Evolutionary conservation across 805 yeast species (phyloP).

Genomic region (Candida hungchunana): DNA sequence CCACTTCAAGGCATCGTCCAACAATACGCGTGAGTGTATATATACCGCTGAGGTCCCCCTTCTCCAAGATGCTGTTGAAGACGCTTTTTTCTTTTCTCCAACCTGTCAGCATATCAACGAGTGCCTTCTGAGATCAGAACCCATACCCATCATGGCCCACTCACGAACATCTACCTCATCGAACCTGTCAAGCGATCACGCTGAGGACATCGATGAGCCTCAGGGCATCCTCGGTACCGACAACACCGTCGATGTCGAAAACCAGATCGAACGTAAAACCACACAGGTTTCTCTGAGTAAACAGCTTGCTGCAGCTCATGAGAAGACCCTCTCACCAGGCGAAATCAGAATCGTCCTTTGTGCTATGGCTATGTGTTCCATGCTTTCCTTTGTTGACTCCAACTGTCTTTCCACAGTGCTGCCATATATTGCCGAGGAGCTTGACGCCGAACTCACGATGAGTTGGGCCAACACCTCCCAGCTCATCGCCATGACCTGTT

Average conservation of each 20-base stretch:
- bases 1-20: no score
- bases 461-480: conserved; percentile 60
- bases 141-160: no score
- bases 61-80: no score
- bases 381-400: conserved; percentile 20
- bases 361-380: conserved; percentile 18
- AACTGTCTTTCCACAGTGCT: conserved; percentile 20
- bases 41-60: no score
- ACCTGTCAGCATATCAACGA: no score
- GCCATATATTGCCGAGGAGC: conserved; percentile 43
- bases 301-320: conserved; percentile 20
- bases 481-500: conserved; percentile 47
- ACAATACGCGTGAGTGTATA: no score
- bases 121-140: no score
- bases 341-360: conserved; percentile 13
- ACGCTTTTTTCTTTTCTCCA: no score
- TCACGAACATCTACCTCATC: no score
- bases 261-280: conserved; percentile 2
- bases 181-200: neutral
- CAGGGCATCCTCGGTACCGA: neutral
- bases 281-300: conserved; percentile 13
- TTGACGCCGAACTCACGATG: conserved; percentile 44
- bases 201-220: neutral
- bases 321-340: conserved; percentile 7
- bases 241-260: conserved; percentile 6